These are phyloP conservation scores for Gracilaria vermiculophylla DNA, from an alignment of 23 red algal species.

Conservation along the genomic window DNA sequence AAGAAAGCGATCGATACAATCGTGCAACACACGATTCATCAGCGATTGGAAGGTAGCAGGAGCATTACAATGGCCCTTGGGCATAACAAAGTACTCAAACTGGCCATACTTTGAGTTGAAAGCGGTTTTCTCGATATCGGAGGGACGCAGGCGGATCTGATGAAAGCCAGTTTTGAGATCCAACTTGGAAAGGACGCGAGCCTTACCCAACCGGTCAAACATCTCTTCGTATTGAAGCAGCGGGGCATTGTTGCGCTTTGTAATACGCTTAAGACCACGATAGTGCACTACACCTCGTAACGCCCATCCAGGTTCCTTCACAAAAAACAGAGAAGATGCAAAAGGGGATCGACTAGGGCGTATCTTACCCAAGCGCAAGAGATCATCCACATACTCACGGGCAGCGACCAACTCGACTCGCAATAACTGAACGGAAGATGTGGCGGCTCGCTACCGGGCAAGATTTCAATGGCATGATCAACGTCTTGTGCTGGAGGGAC, in stretches of 20 bases:
- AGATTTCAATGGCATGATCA: not conserved
- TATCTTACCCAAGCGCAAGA: not conserved
- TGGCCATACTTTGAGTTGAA: conserved; percentile 17
- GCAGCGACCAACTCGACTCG: not conserved
- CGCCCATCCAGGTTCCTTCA: not conserved
- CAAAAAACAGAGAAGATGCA: conserved; percentile 4
- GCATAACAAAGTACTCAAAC: conserved; percentile 13
- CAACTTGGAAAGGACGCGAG: too few relatives aligned
- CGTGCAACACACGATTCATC: not conserved
- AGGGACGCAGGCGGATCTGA: not conserved
- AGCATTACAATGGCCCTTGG: conserved; percentile 11
- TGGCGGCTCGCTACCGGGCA: not conserved
- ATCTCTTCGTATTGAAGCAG: too few relatives aligned
- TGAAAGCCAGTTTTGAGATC: not conserved
- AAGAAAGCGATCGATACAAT: not conserved
- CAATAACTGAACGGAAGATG: not conserved
- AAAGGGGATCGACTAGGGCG: conserved; percentile 9
- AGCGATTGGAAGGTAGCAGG: conserved; percentile 1
- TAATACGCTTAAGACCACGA: not conserved
- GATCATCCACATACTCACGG: not conserved
- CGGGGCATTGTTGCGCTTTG: not conserved
- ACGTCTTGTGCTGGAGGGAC: not conserved
- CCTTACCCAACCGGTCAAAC: too few relatives aligned
- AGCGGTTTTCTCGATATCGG: conserved; percentile 10
- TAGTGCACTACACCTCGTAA: too few relatives aligned